phyloP scores from a whole-genome alignment of 257 asterid genomes.

The Solanum virginianum region DNA sequence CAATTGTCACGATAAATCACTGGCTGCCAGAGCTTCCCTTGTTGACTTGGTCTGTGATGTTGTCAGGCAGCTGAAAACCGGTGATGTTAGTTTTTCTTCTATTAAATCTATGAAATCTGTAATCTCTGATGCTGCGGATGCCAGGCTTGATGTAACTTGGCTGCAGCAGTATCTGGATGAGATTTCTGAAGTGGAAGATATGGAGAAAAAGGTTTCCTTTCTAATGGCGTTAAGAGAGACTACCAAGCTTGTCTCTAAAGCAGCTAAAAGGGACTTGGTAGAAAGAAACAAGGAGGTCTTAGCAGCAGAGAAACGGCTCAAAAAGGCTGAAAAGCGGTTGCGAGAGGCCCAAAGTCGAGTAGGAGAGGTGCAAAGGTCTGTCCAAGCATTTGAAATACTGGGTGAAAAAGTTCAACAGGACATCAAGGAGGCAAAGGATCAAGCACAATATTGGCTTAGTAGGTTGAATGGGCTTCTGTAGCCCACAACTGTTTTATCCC shows the following conservation, averaged over 20 bases:
- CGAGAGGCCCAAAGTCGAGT: neutral
- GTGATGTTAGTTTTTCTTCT: slow-evolving; percentile 7
- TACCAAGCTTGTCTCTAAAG: neutral
- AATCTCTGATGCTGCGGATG: slow-evolving; percentile 15
- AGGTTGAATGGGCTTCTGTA: slow-evolving; percentile 16
- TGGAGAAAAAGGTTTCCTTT: neutral
- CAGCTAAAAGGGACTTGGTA: slow-evolving; percentile 16
- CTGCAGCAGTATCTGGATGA: slow-evolving; percentile 12
- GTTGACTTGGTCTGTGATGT: slow-evolving; percentile 23
- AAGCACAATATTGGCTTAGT: slow-evolving; percentile 13
- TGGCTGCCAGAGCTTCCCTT: slow-evolving; percentile 18
- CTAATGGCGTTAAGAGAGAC: slow-evolving; percentile 6
- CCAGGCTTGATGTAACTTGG: slow-evolving; percentile 24
- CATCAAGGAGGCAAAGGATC: slow-evolving; percentile 10
- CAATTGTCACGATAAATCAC: slow-evolving; percentile 17
- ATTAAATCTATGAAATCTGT: slow-evolving; percentile 18
- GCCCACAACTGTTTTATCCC: neutral
- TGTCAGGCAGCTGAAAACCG: slow-evolving; percentile 13
- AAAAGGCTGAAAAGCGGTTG: slow-evolving; percentile 16
- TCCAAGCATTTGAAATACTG: slow-evolving; percentile 12
- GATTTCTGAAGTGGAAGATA: slow-evolving; percentile 3
- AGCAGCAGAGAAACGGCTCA: slow-evolving; percentile 11
- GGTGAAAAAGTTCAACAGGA: slow-evolving; percentile 6
- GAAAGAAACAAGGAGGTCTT: slow-evolving; percentile 15
- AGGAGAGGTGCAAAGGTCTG: slow-evolving; percentile 4